phyloP scores from a whole-genome alignment of 2,329 filamentous ascomycete species.

The Hirsutella rhossiliensis region DNA sequence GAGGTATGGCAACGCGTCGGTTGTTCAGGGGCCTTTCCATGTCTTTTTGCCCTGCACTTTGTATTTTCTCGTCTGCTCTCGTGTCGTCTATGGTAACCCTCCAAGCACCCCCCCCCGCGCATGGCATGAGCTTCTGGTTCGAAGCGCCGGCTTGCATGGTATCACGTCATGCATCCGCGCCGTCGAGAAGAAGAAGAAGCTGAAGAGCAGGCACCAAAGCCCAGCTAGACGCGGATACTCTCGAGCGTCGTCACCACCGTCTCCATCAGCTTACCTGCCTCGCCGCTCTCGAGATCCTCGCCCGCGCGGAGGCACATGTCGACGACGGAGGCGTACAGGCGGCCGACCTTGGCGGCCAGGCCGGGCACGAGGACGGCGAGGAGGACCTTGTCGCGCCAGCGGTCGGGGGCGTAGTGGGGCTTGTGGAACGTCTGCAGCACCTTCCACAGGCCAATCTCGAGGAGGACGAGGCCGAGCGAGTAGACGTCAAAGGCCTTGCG shows the following conservation, averaged over 20 bases:
- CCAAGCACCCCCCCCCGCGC: no score
- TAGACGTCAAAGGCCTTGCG: conserved; percentile 41
- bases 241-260: conserved; percentile 28
- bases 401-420: conserved; percentile 26
- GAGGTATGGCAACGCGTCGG: no score
- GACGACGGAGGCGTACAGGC: conserved; percentile 26
- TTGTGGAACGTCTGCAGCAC: conserved; percentile 27
- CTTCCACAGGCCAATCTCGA: conserved; percentile 39
- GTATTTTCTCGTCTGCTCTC: no score
- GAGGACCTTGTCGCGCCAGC: conserved; percentile 29
- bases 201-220: no score
- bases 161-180: no score
- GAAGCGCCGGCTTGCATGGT: no score
- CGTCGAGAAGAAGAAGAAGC: no score
- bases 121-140: no score
- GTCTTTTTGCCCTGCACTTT: no score
- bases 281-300: conserved; percentile 23
- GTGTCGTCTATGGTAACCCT: no score
- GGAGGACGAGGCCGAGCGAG: conserved; percentile 35
- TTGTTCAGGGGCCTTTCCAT: no score
- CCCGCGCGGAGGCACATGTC: conserved; percentile 25
- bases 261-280: conserved; percentile 28
- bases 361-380: conserved; percentile 26
- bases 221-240: conserved; percentile 17
- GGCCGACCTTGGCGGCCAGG: conserved; percentile 27